Base-by-base conservation (phyloP, 495 filamentous ascomycete genomes). In the Friedmanniomyces endolithicus region DNA sequence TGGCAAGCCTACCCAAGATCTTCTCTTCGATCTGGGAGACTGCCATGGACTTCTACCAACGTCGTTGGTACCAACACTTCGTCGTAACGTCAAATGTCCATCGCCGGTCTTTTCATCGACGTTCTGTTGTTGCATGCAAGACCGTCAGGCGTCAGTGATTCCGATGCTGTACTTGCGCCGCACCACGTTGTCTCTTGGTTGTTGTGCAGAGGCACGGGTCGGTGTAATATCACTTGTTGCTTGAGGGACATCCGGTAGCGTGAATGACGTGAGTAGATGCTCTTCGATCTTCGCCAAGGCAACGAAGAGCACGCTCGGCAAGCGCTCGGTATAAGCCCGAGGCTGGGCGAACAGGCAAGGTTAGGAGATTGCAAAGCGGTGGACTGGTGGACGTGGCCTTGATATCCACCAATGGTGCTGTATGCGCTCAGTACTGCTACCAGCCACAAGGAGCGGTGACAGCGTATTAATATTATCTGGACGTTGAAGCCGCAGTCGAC, bases 21-120 rank as follows among this genome's bases (percentile, higher is more conserved):
- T 96, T 97, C 73, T 95, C 88, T 68, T 97, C 92, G 43, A 97
- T 86, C 69, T 95, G 88, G 46, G 88, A 89, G 67, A 87, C 89
- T 69, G 94, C 90, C 92, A 96, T 97, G 48, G 56, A 53, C 17
- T 1, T 22, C 49, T 8, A 43, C 46, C 47, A 50, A 14, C 16
- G 47, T 35, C 8, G 16, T 35, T n/a, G 17, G 7, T 22, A 25
- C 23, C 24, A 50, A 25, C 20, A 31, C 27, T 31, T 4, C 9
- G 27, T 35, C 17, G 14, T 17, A 17, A 31, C 47, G 24, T 22
- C 24, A 14, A 6, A 31, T 8, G 16, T 31, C 27, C 4, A 31
- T 9, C 9, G 27, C 3, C 9, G 4, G 27, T 31, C 27, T 31
- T 3, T 31, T 9, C 27, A 31, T 31, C 27, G 27, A 31, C 4